phyloP scores from a whole-genome alignment of 257 asterid genomes.

The Nicotiana tomentosiformis region DNA sequence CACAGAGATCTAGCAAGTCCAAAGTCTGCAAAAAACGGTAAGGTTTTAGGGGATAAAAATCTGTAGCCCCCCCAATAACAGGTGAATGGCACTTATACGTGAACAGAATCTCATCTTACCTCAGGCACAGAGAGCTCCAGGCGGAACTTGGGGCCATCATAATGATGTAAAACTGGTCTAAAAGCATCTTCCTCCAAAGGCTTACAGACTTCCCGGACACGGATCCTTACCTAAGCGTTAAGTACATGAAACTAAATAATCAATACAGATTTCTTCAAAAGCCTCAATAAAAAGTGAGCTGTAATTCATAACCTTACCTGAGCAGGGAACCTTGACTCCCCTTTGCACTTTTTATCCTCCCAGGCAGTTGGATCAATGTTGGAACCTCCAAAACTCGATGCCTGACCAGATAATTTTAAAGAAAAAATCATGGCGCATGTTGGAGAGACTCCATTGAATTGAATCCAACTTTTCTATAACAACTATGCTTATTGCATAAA shows the following conservation, averaged over 20 bases:
- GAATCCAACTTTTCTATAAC: neutral
- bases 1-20: constrained; percentile 87
- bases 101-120: constrained; percentile 33
- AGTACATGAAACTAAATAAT: constrained; percentile 9
- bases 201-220: constrained; percentile 71
- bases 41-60: constrained; percentile 1
- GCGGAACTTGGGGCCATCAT: constrained; percentile 97
- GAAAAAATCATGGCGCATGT: neutral
- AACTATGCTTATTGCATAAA: neutral
- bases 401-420: constrained; percentile 33
- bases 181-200: constrained; percentile 94
- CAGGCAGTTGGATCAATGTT: constrained; percentile 99
- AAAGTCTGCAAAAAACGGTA: constrained; percentile 52
- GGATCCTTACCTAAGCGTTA: constrained; percentile 58
- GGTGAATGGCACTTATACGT: neutral
- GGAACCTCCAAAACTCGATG: constrained; percentile 81
- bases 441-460: neutral
- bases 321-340: constrained; percentile 97
- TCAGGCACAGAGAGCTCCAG: constrained; percentile 94
- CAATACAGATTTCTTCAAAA: neutral
- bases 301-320: constrained; percentile 47
- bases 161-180: constrained; percentile 94
- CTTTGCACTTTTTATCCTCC: constrained; percentile 98
- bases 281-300: neutral
- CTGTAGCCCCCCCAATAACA: neutral